Percentiles rank a stretch among this genome's conserved stretches.
These are phyloP conservation scores for Pythium biforme DNA, from an alignment of 352 stramenopile species.

Conservation along the genomic window DNA sequence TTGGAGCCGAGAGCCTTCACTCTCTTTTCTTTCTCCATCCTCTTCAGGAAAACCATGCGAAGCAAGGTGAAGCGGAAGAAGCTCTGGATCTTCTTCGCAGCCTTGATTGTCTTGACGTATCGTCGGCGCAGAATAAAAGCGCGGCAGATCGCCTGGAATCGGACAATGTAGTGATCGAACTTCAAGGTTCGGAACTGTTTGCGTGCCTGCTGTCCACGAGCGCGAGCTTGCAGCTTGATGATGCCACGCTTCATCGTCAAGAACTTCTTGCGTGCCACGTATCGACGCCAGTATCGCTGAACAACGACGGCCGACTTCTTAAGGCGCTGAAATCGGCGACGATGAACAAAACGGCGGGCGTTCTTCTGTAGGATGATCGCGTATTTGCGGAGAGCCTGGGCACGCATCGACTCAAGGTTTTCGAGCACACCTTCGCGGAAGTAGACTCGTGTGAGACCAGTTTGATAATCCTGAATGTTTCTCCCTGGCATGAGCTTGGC, in stretches of 20 bases:
- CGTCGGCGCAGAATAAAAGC: constrained; percentile 47
- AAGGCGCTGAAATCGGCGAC: constrained; percentile 47
- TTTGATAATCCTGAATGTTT: constrained; percentile 85
- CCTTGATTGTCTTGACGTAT: constrained; percentile 52
- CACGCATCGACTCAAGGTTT: constrained; percentile 70
- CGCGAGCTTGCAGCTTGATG: constrained; percentile 58
- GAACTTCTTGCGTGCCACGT: constrained; percentile 60
- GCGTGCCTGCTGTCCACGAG: constrained; percentile 53
- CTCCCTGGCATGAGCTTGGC: constrained; percentile 57
- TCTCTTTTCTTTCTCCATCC: constrained; percentile 73
- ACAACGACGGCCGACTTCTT: constrained; percentile 51
- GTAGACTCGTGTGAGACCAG: constrained; percentile 83
- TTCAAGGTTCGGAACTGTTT: constrained; percentile 69
- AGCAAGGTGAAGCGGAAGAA: constrained; percentile 80
- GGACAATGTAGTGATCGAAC: constrained; percentile 75
- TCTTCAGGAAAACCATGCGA: constrained; percentile 68
- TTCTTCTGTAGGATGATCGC: constrained; percentile 76
- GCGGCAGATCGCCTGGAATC: constrained; percentile 70
- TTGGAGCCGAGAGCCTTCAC: constrained; percentile 40
- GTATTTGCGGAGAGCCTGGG: constrained; percentile 67
- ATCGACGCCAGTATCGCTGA: constrained; percentile 77
- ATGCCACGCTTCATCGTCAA: constrained; percentile 46
- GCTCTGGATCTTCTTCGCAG: constrained; percentile 58
- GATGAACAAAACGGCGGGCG: constrained; percentile 61
- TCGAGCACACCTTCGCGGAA: constrained; percentile 86